Percentiles rank a stretch among this genome's conserved stretches.
phyloP scores from a whole-genome alignment of 2,329 filamentous ascomycete species.

The Ophiosphaerella narmari region DNA sequence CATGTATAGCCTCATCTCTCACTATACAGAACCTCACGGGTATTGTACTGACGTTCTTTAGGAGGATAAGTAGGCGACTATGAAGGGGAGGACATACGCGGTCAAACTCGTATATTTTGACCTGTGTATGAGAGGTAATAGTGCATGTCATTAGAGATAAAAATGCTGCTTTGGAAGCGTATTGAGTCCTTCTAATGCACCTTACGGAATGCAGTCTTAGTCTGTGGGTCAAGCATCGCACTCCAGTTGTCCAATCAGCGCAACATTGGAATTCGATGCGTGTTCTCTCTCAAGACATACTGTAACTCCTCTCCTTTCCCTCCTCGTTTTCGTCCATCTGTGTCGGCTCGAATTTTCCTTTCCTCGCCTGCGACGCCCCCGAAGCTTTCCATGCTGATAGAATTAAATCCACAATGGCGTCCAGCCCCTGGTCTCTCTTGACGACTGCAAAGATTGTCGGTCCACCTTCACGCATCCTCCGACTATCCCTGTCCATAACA shows the following conservation, averaged over 20 bases:
- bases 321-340: conserved; percentile 33
- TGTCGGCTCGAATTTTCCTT: conserved; percentile 40
- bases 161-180: no score
- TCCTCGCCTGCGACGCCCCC: conserved; percentile 63
- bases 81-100: no score
- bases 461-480: conserved; percentile 92
- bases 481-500: conserved; percentile 93
- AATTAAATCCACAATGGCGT: conserved; percentile 86
- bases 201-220: no score
- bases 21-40: no score
- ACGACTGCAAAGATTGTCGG: conserved; percentile 96
- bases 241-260: neutral
- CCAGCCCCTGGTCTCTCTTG: conserved; percentile 85
- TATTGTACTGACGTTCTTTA: no score
- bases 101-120: no score
- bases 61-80: no score
- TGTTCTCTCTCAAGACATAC: conserved; percentile 8
- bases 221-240: neutral
- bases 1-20: no score
- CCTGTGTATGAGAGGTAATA: no score
- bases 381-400: conserved; percentile 90
- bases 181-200: no score
- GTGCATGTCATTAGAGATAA: no score
- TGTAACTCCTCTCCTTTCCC: conserved; percentile 16
- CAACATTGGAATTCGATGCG: neutral